Evolutionary conservation across 352 stramenopile genomes (phyloP).

Genomic region (Pythium sp.): DNA sequence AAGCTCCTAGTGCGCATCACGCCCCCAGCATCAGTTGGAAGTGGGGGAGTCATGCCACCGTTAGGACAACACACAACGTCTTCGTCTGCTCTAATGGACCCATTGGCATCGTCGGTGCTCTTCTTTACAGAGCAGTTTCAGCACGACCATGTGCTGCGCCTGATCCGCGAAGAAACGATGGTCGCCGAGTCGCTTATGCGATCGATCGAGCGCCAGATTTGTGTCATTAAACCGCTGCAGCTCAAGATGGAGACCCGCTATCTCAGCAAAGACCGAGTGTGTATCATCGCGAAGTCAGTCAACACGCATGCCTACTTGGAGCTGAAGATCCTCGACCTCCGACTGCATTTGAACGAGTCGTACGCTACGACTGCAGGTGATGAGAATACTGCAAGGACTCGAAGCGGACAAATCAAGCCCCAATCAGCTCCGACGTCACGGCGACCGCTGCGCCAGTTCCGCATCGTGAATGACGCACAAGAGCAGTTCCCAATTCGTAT

Average conservation of each 20-base stretch:
- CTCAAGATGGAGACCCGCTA: conserved; percentile 56
- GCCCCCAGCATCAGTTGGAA: conserved; percentile 23
- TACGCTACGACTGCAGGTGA: neutral
- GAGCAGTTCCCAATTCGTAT: conserved; percentile 60
- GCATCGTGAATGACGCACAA: conserved; percentile 34
- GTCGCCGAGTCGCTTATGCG: conserved; percentile 40
- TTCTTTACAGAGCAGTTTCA: conserved; percentile 39
- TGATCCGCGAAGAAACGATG: conserved; percentile 46
- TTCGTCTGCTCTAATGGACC: neutral
- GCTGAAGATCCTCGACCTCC: conserved; percentile 53
- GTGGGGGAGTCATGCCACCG: neutral
- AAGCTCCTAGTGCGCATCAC: conserved; percentile 50
- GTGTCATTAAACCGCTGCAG: conserved; percentile 52
- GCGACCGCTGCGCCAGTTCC: conserved; percentile 24
- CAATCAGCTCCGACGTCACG: neutral
- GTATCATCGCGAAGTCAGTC: conserved; percentile 41
- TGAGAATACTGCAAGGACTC: neutral
- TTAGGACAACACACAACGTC: neutral
- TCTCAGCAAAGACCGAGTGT: conserved; percentile 34
- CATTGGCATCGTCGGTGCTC: conserved; percentile 7
- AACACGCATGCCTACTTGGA: conserved; percentile 44
- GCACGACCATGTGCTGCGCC: conserved; percentile 33
- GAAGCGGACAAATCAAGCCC: neutral
- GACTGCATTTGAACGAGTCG: conserved; percentile 61
- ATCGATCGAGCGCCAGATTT: conserved; percentile 43